Percentiles rank a stretch among this genome's conserved stretches.
These are phyloP conservation scores for Agrocybe chaxingu DNA, from an alignment of 768 basidiomycete species.

Conservation along the genomic window DNA sequence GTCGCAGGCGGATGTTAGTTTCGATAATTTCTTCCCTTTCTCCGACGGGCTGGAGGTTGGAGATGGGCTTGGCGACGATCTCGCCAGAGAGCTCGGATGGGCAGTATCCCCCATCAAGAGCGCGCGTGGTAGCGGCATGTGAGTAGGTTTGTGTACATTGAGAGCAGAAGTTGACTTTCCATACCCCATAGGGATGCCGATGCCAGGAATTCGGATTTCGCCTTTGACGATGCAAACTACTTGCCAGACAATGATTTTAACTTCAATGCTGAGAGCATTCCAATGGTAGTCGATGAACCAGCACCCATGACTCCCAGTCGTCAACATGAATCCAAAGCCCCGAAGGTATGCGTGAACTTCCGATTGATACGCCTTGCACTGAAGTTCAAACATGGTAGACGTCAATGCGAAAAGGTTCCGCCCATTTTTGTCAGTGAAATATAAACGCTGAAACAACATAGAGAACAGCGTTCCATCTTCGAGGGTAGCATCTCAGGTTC, in stretches of 20 bases:
- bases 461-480: conserved; percentile 11
- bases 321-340: background rate
- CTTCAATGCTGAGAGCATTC: conserved; percentile 1
- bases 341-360: background rate
- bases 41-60: conserved; percentile 57
- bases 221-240: conserved; percentile 17
- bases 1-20: conserved; percentile 48
- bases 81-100: conserved; percentile 78
- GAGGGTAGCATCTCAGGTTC: conserved; percentile 7
- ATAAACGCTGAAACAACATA: background rate
- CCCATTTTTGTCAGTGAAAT: background rate
- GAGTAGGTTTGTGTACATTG: background rate
- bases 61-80: conserved; percentile 63
- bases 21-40: conserved; percentile 50
- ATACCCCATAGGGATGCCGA: background rate
- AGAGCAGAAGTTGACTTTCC: too few species aligned
- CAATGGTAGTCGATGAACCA: background rate
- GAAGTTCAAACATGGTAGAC: background rate
- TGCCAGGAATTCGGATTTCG: conserved; percentile 22
- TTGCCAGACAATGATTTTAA: conserved; percentile 11
- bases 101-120: conserved; percentile 32
- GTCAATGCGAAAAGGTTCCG: conserved; percentile 8
- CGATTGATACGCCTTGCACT: background rate
- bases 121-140: conserved; percentile 12
- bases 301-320: background rate